Percentiles rank a stretch among this genome's conserved stretches.
phyloP scores from a whole-genome alignment of 306 rosid species.

The Quercus bicolor region DNA sequence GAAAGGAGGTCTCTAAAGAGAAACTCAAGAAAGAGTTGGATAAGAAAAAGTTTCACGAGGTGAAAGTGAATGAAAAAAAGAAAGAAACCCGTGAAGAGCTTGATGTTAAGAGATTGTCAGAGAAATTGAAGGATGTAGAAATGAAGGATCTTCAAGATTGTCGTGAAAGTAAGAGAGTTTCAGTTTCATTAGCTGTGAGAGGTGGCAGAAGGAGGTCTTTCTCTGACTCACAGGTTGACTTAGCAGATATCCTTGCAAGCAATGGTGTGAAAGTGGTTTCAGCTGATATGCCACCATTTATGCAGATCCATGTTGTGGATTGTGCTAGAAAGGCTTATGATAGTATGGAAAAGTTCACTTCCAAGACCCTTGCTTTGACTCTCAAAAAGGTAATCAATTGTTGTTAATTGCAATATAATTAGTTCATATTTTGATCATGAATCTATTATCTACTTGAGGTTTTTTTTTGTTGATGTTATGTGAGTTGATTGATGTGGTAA shows the following conservation, averaged over 20 bases:
- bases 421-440: neutral
- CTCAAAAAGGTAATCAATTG: slow-evolving; percentile 67
- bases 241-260: slow-evolving; percentile 60
- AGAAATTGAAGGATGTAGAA: slow-evolving; percentile 30
- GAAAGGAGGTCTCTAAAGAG: slow-evolving; percentile 29
- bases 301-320: slow-evolving; percentile 97
- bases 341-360: slow-evolving; percentile 89
- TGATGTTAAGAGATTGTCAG: neutral
- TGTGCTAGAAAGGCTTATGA: slow-evolving; percentile 75
- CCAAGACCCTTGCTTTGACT: slow-evolving; percentile 80
- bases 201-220: slow-evolving; percentile 69
- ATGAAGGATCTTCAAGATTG: slow-evolving; percentile 15
- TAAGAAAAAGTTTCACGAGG: slow-evolving; percentile 34
- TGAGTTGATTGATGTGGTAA: slow-evolving; percentile 34
- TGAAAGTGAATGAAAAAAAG: slow-evolving; percentile 32
- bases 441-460: neutral
- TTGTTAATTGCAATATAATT: neutral
- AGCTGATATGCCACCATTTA: slow-evolving; percentile 93
- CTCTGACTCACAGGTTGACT: slow-evolving; percentile 49
- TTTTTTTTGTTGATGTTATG: neutral
- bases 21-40: slow-evolving; percentile 36
- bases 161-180: slow-evolving; percentile 26
- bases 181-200: slow-evolving; percentile 33
- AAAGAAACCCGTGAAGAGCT: slow-evolving; percentile 16
- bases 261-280: slow-evolving; percentile 77